A percentile compares a stretch with the other conserved stretches of the same genome.
phyloP scores from a whole-genome alignment of 129 eudicot genomes.

The Ambrosia artemisiifolia region DNA sequence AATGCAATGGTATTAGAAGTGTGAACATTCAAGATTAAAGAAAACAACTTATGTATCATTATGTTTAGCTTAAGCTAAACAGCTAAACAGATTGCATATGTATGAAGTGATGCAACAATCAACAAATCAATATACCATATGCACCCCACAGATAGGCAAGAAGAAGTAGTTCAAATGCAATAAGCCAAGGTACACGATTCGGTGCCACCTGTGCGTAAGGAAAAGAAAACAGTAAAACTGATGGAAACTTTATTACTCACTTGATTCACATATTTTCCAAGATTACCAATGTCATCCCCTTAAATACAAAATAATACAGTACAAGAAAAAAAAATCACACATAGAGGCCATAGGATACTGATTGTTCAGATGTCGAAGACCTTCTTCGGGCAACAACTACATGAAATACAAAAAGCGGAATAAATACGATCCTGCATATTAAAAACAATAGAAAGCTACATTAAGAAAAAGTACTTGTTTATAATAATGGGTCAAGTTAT shows the following conservation, averaged over 20 bases:
- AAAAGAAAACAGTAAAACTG: background rate
- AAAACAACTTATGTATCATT: background rate
- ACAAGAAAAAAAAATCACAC: constrained; percentile 36
- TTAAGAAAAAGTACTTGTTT: background rate
- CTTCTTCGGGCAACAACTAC: constrained; percentile 83
- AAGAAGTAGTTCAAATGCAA: constrained; percentile 83
- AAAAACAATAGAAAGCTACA: background rate
- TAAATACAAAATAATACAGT: background rate
- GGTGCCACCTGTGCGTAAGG: constrained; percentile 65
- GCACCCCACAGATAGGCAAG: constrained; percentile 70
- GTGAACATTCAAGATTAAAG: constrained; percentile 2
- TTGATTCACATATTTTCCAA: background rate
- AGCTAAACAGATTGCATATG: background rate
- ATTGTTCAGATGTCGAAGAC: constrained; percentile 78
- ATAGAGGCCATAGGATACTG: constrained; percentile 73
- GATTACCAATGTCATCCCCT: background rate
- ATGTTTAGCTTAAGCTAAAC: background rate
- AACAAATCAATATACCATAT: constrained; percentile 48
- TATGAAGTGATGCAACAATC: constrained; percentile 6
- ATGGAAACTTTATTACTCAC: background rate
- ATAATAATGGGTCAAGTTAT: too few relatives aligned
- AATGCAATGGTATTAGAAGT: background rate
- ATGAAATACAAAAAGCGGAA: constrained; percentile 81
- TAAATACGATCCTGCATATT: constrained; percentile 61
- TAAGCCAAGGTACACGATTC: constrained; percentile 75